Base-by-base conservation (phyloP, 2,329 filamentous ascomycete species). In the Colletotrichum higginsianum region DNA sequence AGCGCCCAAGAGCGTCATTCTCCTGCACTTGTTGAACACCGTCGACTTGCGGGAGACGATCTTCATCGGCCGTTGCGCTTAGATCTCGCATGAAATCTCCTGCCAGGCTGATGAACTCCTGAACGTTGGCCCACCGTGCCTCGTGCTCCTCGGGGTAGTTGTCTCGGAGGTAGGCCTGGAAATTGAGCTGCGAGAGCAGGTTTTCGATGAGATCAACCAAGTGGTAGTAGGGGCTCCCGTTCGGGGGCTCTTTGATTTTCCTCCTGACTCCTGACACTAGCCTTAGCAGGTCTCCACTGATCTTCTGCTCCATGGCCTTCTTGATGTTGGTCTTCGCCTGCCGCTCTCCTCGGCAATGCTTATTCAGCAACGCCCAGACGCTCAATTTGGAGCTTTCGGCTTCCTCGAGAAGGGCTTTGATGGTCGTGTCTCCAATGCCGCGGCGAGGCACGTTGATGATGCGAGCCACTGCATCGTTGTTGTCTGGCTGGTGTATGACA, bases 381-480 rank as follows among this genome's bases (percentile, higher is more conserved):
- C 92, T 91, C 21, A 91, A 84, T 23, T 90, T 90, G 21, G 87
- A 87, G 56, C 85, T 84, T 75, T 96, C 93, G 0, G 95, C 94
- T 81, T 97, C 93, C 72, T 93, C 90, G 0, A 95, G 80, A 6
- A 98, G 83, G 2, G 86, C 84, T 77, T 93, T 94, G 69, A 96
- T 86, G 0, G 95, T 97, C 5, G 86, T 86, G 8, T 96, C 93
- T 13, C 96, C 96, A 62, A 98, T 89, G 38, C 93, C 92, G 65
- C 96, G 89, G 38, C 92, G 88, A 0, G 96, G 96, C 0, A 92
- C 88, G 78, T 98, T 98, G 78, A 98, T 91, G 67, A 98, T 91
- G 42, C 94, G 89, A 4, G 92, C 89, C 0, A 98, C 83, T 0
- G 94, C 94, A 78, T 98, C 95, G 76, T 95, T 97, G 79, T 97